phyloP scores from a whole-genome alignment of 768 basidiomycete species.

The Russula earlei region DNA sequence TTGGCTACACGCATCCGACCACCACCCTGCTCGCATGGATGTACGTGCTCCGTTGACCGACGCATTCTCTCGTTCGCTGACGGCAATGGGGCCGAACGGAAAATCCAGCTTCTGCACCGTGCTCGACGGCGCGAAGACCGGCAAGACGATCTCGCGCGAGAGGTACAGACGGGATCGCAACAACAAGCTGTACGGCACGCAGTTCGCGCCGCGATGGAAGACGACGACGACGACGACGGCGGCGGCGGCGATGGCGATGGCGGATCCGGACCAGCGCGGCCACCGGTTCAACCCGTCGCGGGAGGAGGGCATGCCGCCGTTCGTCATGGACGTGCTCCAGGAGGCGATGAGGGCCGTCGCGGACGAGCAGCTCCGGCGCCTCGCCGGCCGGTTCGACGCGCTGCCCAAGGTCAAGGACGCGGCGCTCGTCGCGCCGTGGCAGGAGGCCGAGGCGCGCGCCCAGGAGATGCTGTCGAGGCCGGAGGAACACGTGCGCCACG shows the following conservation, averaged over 20 bases:
- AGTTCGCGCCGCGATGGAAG: slow-evolving; percentile 26
- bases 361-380: slow-evolving; percentile 19
- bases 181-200: slow-evolving; percentile 20
- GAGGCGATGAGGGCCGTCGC: slow-evolving; percentile 23
- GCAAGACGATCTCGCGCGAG: slow-evolving; percentile 33
- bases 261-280: background rate
- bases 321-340: slow-evolving; percentile 8
- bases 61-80: background rate
- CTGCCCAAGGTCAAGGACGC: slow-evolving; percentile 18
- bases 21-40: slow-evolving; percentile 49
- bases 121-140: slow-evolving; percentile 55
- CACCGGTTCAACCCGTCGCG: background rate
- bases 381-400: slow-evolving; percentile 26
- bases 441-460: slow-evolving; percentile 24
- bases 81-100: background rate
- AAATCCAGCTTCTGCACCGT: slow-evolving; percentile 39
- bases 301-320: background rate
- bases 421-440: slow-evolving; percentile 33
- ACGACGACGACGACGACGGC: too few species aligned
- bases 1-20: slow-evolving; percentile 41
- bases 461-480: slow-evolving; percentile 29
- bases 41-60: slow-evolving; percentile 27
- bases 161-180: slow-evolving; percentile 22
- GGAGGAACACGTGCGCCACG: slow-evolving; percentile 28
- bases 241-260: too few species aligned